phyloP scores from a whole-genome alignment of 106 monocot species.

The Acanthochlamys bracteata region DNA sequence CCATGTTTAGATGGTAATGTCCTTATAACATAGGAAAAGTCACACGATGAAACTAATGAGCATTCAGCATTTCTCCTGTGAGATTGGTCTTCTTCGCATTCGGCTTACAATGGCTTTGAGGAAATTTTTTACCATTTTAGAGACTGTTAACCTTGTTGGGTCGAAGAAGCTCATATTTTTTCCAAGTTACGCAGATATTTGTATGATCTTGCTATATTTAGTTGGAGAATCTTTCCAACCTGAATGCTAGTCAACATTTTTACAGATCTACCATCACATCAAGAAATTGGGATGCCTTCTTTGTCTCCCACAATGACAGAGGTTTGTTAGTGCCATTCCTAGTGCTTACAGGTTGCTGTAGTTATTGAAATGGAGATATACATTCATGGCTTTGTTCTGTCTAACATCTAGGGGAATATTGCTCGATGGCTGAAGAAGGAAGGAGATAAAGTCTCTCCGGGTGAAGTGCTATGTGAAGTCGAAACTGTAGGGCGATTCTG shows the following conservation, averaged over 20 bases:
- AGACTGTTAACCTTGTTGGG: background rate
- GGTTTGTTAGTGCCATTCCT: slow-evolving; percentile 23
- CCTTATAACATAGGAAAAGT: too few species aligned
- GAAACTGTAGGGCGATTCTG: slow-evolving; percentile 69
- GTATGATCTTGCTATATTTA: background rate
- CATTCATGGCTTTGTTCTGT: slow-evolving; percentile 4
- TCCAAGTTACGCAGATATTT: too few species aligned
- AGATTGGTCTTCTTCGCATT: too few species aligned
- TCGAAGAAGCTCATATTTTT: background rate
- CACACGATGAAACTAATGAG: too few species aligned
- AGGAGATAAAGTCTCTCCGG: slow-evolving; percentile 92
- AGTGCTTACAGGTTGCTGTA: background rate
- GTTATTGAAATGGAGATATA: background rate
- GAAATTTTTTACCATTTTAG: background rate
- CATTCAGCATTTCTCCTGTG: too few species aligned
- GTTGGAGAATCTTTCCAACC: too few species aligned
- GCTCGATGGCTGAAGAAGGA: slow-evolving; percentile 96
- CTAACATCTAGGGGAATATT: slow-evolving; percentile 75
- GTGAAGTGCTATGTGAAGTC: slow-evolving; percentile 97
- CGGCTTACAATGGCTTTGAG: background rate
- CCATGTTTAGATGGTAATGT: too few species aligned
- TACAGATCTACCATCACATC: slow-evolving; percentile 88
- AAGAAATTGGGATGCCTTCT: slow-evolving; percentile 93
- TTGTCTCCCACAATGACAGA: slow-evolving; percentile 99
- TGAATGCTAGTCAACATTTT: background rate